Evolutionary conservation across 805 yeast genomes (phyloP), one percentile per base, ranked within the genome.

Genomic region (Wickerhamiella parazyma): DNA sequence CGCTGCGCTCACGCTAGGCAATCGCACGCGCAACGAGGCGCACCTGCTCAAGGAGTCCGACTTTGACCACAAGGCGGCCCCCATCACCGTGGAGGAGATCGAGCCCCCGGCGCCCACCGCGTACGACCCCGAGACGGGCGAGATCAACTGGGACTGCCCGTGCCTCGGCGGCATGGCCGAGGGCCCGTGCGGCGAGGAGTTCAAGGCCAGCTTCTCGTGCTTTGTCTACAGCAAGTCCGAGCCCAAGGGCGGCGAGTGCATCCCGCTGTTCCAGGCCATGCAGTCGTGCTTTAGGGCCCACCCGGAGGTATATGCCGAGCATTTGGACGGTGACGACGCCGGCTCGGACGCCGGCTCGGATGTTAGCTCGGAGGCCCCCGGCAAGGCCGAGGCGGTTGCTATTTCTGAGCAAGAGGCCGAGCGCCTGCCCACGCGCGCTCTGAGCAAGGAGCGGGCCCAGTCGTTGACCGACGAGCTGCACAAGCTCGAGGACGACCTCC

Each of bases 101-200:
- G 45, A 49, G 18, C 54, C 55, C 25, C 50, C 45, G 34, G 49
- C 51, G 10, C 65, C 69, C 48, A 81, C 85, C 31, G 95, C 97
- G 3, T 89, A 76, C 65, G 76, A 89, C 66, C 96, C 96, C 24
- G 94, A 83, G 56, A 91, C 98, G 2, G 98, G 98, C 24, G 97
- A 89, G 61, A 91, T 91, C 65, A 89, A 91, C 74, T 91, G 98
- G 98, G 97, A 91, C 59, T 91, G 98, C 63, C 97, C 98, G n/a
- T 89, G 97, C 64, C 69, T 91, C 40, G 98, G 97, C 26, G 98
- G 98, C 34, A 85, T 91, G 96, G 97, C 98, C 25, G 72, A 87
- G 51, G 98, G 98, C 0, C 97, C 98, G 45, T 91, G 98, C 67
- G 98, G 98, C 46, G 87, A 78, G 55, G 94, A 86, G 65, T 85